Evolutionary conservation across 495 filamentous ascomycete species (phyloP), one percentile per base, ranked within the genome.

Genomic region (Lasiosphaeria hispida): DNA sequence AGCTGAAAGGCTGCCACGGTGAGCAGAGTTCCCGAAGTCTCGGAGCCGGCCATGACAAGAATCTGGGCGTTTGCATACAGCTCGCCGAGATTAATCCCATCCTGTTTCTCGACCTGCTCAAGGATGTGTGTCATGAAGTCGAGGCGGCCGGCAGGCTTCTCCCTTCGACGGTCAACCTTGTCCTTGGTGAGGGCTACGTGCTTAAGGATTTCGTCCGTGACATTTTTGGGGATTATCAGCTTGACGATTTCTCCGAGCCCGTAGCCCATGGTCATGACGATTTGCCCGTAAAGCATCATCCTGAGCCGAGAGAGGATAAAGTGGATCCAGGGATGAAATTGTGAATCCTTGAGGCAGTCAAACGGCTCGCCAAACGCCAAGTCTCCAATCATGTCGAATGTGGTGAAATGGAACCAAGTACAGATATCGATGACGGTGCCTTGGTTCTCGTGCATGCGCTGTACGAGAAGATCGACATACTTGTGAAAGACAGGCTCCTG

Each of bases 301-400:
- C 53, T 15, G 2, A 42, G 33, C 30, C 45, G 15, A 30, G 72
- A 48, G 49, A 83, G 80, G 44, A 86, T 76, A 5, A 72, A 55
- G 34, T 69, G 63, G 7, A 87, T 76, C 80, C 81, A 88, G 7
- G 74, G 73, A 69, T 86, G 76, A 48, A 80, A 79, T 1, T 72
- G 63, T 9, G 69, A 70, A 9, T 66, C 70, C 18, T 80, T 63
- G 9, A 87, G 64, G 40, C 80, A 82, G 11, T 75, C 76, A 48
- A 88, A 66, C 53, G 69, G 59, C 58, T 86, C 76, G 0, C 81
- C 83, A 70, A 86, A 85, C 11, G 77, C 76, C 34, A 87, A 68
- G 60, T 86, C 82, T 2, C 83, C 83, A 59, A 84, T 82, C 17
- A 85, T 69, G 62, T 86, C 85, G 60, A 87, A 87, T 13, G 82